Evolutionary conservation across 495 filamentous ascomycete genomes (phyloP).

Genomic region (Parathielavia hyrcaniae): DNA sequence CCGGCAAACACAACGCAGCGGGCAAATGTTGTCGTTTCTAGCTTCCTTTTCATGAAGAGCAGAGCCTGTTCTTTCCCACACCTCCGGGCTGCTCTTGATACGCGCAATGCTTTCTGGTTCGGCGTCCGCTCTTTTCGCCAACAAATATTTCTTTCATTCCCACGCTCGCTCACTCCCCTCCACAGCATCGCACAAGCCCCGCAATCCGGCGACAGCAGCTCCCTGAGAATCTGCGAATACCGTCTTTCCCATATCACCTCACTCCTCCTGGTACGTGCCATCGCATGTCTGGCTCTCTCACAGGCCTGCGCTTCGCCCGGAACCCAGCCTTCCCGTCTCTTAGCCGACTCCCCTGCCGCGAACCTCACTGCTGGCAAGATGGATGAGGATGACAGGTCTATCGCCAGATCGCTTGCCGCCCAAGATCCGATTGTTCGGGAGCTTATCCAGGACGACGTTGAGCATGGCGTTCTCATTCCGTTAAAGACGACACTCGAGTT

Average conservation of each 20-base stretch:
- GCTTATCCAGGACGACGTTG: constrained; percentile 28
- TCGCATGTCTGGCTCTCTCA: neutral
- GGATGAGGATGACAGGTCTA: constrained; percentile 25
- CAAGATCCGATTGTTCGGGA: constrained; percentile 30
- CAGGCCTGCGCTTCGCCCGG: neutral
- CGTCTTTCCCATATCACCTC: neutral
- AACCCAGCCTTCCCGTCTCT: neutral
- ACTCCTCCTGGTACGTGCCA: neutral
- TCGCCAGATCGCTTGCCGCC: constrained; percentile 21
- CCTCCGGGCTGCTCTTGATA: constrained; percentile 13
- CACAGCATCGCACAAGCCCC: neutral
- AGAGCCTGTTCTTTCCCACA: constrained; percentile 27
- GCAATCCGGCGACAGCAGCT: neutral
- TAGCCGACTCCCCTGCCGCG: neutral
- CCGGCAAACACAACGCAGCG: neutral
- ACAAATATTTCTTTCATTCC: constrained; percentile 6
- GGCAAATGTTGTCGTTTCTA: constrained; percentile 11
- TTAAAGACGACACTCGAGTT: constrained; percentile 53
- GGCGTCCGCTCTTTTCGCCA: neutral
- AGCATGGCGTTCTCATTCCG: constrained; percentile 44
- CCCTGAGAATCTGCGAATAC: neutral
- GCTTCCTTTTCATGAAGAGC: constrained; percentile 11
- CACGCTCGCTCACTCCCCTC: constrained; percentile 5
- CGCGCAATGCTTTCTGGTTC: constrained; percentile 20
- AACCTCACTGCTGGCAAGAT: constrained; percentile 16